Percentiles rank a stretch among this genome's conserved stretches.
Evolutionary conservation across 257 asterid genomes (phyloP).

Genomic region (Solanum chmielewskii): DNA sequence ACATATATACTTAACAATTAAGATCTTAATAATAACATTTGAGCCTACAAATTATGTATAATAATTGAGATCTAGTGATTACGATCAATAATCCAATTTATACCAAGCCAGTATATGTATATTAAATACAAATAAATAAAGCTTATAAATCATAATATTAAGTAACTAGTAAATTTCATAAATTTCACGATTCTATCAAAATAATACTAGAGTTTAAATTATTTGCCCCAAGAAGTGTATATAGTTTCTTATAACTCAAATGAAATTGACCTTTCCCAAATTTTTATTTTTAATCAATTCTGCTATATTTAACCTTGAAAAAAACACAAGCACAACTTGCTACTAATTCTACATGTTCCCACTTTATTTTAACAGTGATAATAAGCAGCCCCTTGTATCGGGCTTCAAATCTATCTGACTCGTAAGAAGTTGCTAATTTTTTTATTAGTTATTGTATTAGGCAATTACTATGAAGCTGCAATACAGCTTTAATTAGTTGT

Average conservation of each 20-base stretch:
- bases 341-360: background rate
- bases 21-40: too few species aligned
- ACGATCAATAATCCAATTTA: too few species aligned
- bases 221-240: background rate
- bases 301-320: background rate
- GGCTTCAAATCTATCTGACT: too few species aligned
- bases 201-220: background rate
- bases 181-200: background rate
- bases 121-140: too few species aligned
- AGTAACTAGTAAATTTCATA: background rate
- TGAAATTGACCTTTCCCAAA: background rate
- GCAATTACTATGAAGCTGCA: background rate
- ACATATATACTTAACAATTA: background rate
- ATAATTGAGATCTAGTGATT: background rate
- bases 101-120: too few species aligned
- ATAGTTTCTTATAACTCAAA: too few species aligned
- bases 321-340: background rate
- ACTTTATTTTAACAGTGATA: too few species aligned
- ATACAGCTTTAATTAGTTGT: background rate
- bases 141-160: background rate
- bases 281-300: too few species aligned
- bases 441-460: background rate
- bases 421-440: background rate
- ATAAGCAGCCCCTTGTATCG: too few species aligned
- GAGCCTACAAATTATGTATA: background rate